phyloP scores from a whole-genome alignment of 1,284 basidiomycete species.

The Peniophora sp. region DNA sequence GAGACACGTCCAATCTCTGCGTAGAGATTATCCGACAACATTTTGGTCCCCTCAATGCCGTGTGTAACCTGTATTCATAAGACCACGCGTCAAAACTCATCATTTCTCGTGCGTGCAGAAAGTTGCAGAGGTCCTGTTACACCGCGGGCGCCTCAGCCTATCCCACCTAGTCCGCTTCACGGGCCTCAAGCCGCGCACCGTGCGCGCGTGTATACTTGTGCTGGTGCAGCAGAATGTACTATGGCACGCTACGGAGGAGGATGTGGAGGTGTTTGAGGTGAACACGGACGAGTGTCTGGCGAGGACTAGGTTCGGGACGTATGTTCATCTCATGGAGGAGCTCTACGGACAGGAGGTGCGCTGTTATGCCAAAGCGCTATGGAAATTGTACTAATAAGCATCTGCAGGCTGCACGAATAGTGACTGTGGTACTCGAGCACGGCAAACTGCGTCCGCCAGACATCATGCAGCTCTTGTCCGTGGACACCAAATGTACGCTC shows the following conservation, averaged over 20 bases:
- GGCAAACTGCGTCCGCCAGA: slow-evolving; percentile 80
- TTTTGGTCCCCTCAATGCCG: slow-evolving; percentile 73
- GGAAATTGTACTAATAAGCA: not conserved
- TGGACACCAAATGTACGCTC: slow-evolving; percentile 50
- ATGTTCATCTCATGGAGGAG: slow-evolving; percentile 66
- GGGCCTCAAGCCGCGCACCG: slow-evolving; percentile 54
- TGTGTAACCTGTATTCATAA: slow-evolving; percentile 32
- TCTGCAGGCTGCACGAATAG: slow-evolving; percentile 61
- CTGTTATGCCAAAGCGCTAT: slow-evolving; percentile 6
- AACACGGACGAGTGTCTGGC: slow-evolving; percentile 75
- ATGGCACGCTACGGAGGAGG: slow-evolving; percentile 75
- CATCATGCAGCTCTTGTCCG: slow-evolving; percentile 49
- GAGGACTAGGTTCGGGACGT: slow-evolving; percentile 72
- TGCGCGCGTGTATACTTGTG: slow-evolving; percentile 71
- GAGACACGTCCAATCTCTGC: slow-evolving; percentile 64
- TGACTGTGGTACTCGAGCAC: slow-evolving; percentile 73
- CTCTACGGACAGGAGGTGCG: slow-evolving; percentile 65
- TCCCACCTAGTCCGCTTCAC: slow-evolving; percentile 64
- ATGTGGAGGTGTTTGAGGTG: slow-evolving; percentile 71
- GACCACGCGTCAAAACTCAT: too few species aligned
- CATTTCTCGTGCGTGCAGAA: slow-evolving; percentile 38
- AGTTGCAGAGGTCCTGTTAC: slow-evolving; percentile 77
- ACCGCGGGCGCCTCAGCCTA: slow-evolving; percentile 76
- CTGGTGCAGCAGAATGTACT: slow-evolving; percentile 91
- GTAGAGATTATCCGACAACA: slow-evolving; percentile 69